Evolutionary conservation across 2,329 filamentous ascomycete genomes (phyloP), one percentile per base, ranked within the genome.

Genomic region (Hirsutella thompsonii): DNA sequence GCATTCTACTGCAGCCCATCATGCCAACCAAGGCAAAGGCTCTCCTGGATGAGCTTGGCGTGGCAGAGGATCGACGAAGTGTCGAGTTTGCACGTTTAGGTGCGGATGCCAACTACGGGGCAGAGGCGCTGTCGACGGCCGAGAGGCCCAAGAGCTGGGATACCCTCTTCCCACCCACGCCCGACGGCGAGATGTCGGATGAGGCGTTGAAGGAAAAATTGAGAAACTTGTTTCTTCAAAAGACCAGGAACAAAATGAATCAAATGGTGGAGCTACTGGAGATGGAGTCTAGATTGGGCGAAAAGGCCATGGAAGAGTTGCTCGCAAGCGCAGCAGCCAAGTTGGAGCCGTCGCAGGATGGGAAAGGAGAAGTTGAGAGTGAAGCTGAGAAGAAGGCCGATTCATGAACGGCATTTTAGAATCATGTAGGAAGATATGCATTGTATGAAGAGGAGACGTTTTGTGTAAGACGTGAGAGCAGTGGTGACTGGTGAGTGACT

Each of bases 1-100:
- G 81, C 13, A 94, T 98, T 50, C 67, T 96, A 37, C 66, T 98
- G 36, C 89, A 94, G 59, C 88, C 92, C 1, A 85, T 89, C 54
- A 94, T 98, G 73, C 92, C 92, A 0, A 69, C 66, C 33, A 94
- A 93, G 59, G 74, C 86, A 37, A 61, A 63, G 10, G 65, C 76
- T 48, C 61, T 95, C 26, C 72, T 98, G 1, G 82, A 94, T 56
- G 73, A 81, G 52, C 66, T 98, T 8, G 81, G 83, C 1, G 88
- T 98, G 4, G 62, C 67, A 3, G 56, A 66, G 8, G 68, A 73
- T 9, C 74, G 72, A 40, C 72, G 90, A 42, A 72, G 66, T 0
- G 73, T 87, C 44, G 64, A 71, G 16, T 72, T 77, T 55, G 81
- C 86, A 5, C 56, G 49, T 20, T 62, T 79, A 21, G 78, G 78